Evolutionary conservation across 768 basidiomycete species (phyloP), one percentile per base, ranked within the genome.

Genomic region (Suillus spraguei): DNA sequence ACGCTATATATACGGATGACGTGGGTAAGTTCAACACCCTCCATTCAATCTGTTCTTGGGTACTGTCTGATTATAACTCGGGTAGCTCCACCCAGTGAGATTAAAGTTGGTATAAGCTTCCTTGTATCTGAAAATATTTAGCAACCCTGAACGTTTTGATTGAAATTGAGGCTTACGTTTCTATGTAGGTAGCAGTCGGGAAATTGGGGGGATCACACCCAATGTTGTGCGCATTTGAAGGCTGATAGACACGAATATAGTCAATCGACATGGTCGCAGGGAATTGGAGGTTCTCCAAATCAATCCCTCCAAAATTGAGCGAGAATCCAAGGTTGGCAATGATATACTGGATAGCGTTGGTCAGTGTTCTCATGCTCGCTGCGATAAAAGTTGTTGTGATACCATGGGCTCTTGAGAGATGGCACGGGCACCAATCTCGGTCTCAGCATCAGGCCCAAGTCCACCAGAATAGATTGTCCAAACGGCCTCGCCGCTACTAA

Each of bases 161-260:
- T 35, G 1, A 41, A 22, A 59, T 17, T 5, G 20, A n/a, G 22
- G 81, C 82, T 71, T 73, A 90, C 87, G 82, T 78, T 22, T 88
- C 70, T 68, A 96, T 97, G 72, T 97, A 97, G 0, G 82, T 75
- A 13, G 79, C 72, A 0, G 95, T 97, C 0, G 95, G 94, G 73
- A 83, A 88, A 16, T 85, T 82, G 11, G 75, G 68, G 5, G 94
- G 92, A 69, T 94, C 90, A 66, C 87, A 89, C 16, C 88, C 86
- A 44, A 86, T 76, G 65, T 87, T 87, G 66, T 79, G 75, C 11
- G 72, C 67, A 62, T 77, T 73, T 59, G 79, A 73, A 32, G 78
- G 77, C 67, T 90, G 89, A 68, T 89, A 91, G 14, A 97, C 90
- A 2, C 95, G 85, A 62, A 96, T 86, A 63, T 87, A 96, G 70